Evolutionary conservation across 345 rosid species (phyloP), one percentile per base, ranked within the genome.

Genomic region (Eucalyptus pumila): DNA sequence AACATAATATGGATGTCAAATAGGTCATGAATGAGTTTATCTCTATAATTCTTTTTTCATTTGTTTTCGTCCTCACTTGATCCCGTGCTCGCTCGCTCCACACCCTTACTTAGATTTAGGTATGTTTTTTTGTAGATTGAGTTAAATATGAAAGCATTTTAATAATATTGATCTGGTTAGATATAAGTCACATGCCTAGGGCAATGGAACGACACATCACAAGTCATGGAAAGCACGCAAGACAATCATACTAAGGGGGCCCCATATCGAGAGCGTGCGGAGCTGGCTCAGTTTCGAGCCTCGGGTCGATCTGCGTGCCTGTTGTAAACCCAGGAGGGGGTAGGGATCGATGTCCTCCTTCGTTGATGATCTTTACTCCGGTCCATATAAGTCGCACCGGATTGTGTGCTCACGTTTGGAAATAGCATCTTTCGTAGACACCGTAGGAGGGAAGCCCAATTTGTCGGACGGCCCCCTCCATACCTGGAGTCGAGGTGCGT

Each of bases 111-210:
- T 52, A 19, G 5, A 5, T 52, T 52, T 52, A 19, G 10, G 5
- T 52, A 52, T 52, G 10, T 3, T 0, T 19, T 52, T 52, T 52
- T 52, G 58, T 2, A 19, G 5, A 19, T 7, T 19, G 2, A 8
- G 10, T 52, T 52, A 52, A 8, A 52, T 52, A 52, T 19, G 10
- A 52, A 52, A 19, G 5, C 19, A 19, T 52, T 52, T 52, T 1
- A 19, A 19, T 19, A 52, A 52, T 19, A 19, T 8, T 4, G 1
- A 0, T 52, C 2, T 3, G 0, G 1, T 52, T 2, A 0, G 24
- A 52, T 52, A 19, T 8, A 1, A 52, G 2, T 52, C 23, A 52
- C 7, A 7, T 49, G 17, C 2, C 7, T 49, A 50, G 7, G 32
- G 15, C 4, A 60, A 6, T 60, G 34, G 7, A 60, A 13, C 0